Evolutionary conservation across 2,329 filamentous ascomycete genomes (phyloP).

Genomic region (Colletotrichum filicis): DNA sequence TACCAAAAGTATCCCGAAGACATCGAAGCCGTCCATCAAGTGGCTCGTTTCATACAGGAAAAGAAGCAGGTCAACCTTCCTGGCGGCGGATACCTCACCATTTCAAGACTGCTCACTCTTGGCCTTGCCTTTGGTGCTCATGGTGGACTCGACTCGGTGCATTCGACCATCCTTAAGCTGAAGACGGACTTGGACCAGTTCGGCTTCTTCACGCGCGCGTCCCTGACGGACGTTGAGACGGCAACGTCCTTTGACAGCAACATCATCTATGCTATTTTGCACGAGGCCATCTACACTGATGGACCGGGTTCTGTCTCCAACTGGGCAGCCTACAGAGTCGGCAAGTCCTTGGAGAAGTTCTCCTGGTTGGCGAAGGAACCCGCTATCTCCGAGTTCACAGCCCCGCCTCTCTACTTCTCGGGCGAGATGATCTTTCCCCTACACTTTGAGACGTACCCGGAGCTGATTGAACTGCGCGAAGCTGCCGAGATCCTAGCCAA

Average conservation of each 20-base stretch:
- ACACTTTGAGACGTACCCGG: slow-evolving; percentile 84
- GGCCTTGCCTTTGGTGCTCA: slow-evolving; percentile 84
- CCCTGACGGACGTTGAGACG: slow-evolving; percentile 75
- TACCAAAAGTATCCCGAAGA: slow-evolving; percentile 90
- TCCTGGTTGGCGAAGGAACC: slow-evolving; percentile 59
- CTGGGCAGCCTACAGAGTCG: slow-evolving; percentile 80
- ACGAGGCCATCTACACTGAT: slow-evolving; percentile 89
- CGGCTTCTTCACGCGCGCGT: slow-evolving; percentile 78
- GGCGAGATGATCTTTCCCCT: slow-evolving; percentile 94
- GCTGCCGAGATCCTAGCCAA: slow-evolving; percentile 78
- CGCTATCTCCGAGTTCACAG: slow-evolving; percentile 40
- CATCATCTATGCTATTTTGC: slow-evolving; percentile 86
- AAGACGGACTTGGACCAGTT: slow-evolving; percentile 80
- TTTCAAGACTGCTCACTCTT: slow-evolving; percentile 79
- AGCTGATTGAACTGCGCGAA: slow-evolving; percentile 75
- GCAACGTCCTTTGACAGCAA: slow-evolving; percentile 77
- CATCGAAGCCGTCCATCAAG: slow-evolving; percentile 70
- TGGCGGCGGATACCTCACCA: slow-evolving; percentile 77
- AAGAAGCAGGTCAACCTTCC: slow-evolving; percentile 69
- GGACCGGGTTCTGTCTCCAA: slow-evolving; percentile 69
- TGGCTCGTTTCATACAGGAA: slow-evolving; percentile 73
- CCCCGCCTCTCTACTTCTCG: slow-evolving; percentile 78
- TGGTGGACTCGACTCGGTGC: slow-evolving; percentile 80
- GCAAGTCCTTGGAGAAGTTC: slow-evolving; percentile 59
- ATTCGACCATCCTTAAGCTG: slow-evolving; percentile 77